A percentile compares a stretch with the other conserved stretches of the same genome.
phyloP scores from a whole-genome alignment of 208 protist species.

The Wallacemonas sp. region DNA sequence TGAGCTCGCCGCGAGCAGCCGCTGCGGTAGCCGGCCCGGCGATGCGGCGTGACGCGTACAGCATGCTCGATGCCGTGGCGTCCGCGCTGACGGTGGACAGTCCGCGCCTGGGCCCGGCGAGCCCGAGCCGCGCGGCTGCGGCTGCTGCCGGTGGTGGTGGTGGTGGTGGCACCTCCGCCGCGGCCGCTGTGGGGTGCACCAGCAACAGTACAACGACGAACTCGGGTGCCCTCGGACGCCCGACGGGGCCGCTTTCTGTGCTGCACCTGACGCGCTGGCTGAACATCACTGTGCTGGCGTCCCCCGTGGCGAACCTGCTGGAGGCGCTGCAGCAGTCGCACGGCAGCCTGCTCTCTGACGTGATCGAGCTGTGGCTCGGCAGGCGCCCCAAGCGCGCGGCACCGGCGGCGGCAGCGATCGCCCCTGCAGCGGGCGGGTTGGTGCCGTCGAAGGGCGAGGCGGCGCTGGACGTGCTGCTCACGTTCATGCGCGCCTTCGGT shows the following conservation, averaged over 20 bases:
- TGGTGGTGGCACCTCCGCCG: no score
- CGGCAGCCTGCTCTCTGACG: conserved; percentile 69
- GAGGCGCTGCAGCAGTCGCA: conserved; percentile 49
- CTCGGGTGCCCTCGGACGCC: neutral
- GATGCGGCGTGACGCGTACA: neutral
- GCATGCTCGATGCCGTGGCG: conserved; percentile 24
- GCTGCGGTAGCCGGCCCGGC: no score
- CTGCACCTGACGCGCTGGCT: conserved; percentile 72
- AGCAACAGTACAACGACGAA: no score
- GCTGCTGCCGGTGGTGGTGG: no score
- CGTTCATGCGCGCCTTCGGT: conserved; percentile 74
- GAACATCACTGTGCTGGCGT: conserved; percentile 69
- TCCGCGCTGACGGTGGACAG: conserved; percentile 8
- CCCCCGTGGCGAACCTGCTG: conserved; percentile 56
- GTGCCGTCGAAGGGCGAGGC: conserved; percentile 23
- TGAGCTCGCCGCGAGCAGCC: no score
- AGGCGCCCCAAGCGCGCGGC: conserved; percentile 35
- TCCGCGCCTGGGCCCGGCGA: neutral
- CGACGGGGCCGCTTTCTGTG: conserved; percentile 14
- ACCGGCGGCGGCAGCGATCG: neutral
- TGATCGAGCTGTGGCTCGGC: conserved; percentile 62
- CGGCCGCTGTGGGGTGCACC: no score
- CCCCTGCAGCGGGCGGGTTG: neutral
- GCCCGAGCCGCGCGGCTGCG: neutral
- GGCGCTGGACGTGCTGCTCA: conserved; percentile 57